Evolutionary conservation across 805 yeast species (phyloP), one percentile per base, ranked within the genome.

Genomic region (Komagataella populi): DNA sequence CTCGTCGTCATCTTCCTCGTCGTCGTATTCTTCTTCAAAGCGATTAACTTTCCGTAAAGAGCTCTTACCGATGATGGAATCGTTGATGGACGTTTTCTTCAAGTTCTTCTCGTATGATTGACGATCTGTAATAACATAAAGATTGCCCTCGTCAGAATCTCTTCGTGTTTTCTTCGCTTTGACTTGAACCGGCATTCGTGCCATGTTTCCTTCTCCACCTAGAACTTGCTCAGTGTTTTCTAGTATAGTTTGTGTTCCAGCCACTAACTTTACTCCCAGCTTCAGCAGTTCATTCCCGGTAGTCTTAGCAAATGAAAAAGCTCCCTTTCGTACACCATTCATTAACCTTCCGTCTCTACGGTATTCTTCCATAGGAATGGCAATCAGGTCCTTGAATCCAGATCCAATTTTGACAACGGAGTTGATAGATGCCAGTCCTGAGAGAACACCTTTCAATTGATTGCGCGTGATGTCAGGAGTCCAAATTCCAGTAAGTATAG

Each of bases 391-490:
- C 55, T 78, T 80, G 49, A 90, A 74, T 0, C 95, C 95, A 2
- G 84, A 73, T 0, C 96, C 90, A 23, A 91, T 75, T 53, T 83
- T 80, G 12, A 86, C 83, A 23, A 89, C 68, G 0, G 96, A 81
- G 55, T 83, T 72, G 5, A 91, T 77, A 0, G 97, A 91, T 0
- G 90, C 83, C 23, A 93, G 68, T 0, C 98, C 99, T 0, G 89
- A 79, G 14, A 93, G 65, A 6, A 93, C 82, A 2, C 89, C 91
- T 6, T 81, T 77, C 10, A 93, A 64, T 65, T 91, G 98, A 36
- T 82, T 83, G n/a, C 77, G 73, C 46, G 81, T 80, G 53, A 91
- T 86, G 63, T 89, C 95, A 0, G 96, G 96, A 61, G 83, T 77
- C 96, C 97, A 93, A 6, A 77, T 70, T n/a, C 74, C 78, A 52